Conservation (phyloP, 495 filamentous ascomycete species). For the Trichocladium antarcticum region DNA sequence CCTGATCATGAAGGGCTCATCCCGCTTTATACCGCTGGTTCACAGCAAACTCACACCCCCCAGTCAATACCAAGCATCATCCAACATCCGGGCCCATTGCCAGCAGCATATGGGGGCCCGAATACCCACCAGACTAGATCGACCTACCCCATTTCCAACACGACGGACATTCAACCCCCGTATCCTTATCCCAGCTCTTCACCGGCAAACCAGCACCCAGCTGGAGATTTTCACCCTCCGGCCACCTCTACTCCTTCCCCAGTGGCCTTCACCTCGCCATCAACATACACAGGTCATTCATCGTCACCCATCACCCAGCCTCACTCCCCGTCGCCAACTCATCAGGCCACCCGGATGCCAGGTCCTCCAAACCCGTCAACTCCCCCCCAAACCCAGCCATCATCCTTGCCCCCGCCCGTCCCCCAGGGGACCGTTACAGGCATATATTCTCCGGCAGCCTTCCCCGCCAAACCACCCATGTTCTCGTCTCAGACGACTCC, state of each 20-base stretch:
- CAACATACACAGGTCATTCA: background rate
- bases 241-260: background rate
- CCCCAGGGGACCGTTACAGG: background rate
- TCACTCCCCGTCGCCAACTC: background rate
- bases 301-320: background rate
- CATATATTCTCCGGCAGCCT: conserved; percentile 9
- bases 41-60: no score
- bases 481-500: background rate
- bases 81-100: background rate
- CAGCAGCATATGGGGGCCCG: background rate
- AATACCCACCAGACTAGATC: background rate
- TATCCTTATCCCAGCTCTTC: background rate
- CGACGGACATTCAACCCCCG: no score
- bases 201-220: background rate
- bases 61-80: no score
- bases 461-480: conserved; percentile 6
- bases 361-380: background rate
- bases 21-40: background rate
- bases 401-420: background rate
- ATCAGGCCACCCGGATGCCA: background rate
- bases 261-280: background rate
- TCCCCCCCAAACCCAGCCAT: background rate
- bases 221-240: background rate
- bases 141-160: no score
- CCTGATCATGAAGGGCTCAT: conserved; percentile 12